A percentile compares a stretch with the other conserved stretches of the same genome.
These are phyloP conservation scores for Besnoitia besnoiti DNA, from an alignment of 169 alveolate species.

Conservation along the genomic window DNA sequence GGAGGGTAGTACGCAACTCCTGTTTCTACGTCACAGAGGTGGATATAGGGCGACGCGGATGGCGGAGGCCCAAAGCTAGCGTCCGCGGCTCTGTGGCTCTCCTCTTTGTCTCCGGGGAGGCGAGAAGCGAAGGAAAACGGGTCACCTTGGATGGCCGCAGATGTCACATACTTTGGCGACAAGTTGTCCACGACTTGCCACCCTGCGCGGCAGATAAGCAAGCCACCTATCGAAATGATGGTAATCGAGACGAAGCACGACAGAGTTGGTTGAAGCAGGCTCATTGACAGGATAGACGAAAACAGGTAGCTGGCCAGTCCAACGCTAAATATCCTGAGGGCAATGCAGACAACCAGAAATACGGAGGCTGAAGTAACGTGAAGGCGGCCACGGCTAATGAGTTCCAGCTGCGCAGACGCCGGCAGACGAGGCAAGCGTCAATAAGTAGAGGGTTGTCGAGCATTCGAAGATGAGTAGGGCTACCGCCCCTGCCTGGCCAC, in stretches of 20 bases:
- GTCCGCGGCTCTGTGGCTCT: background rate
- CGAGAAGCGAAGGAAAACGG: background rate
- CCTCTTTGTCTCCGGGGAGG: no score
- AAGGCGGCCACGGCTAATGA: no score
- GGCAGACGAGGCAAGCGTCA: no score
- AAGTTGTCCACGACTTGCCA: background rate
- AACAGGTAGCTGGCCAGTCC: constrained; percentile 38
- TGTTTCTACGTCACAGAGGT: background rate
- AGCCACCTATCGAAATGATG: constrained; percentile 21
- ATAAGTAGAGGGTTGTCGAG: no score
- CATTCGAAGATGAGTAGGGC: no score
- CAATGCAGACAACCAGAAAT: background rate
- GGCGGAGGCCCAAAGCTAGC: background rate
- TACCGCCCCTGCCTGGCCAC: no score
- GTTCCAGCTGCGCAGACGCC: no score
- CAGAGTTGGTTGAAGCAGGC: constrained; percentile 22
- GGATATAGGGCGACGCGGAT: background rate
- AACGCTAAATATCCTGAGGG: constrained; percentile 1
- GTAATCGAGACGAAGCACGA: background rate
- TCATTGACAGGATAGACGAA: constrained; percentile 26
- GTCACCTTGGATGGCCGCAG: constrained; percentile 14
- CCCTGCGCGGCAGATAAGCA: background rate
- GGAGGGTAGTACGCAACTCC: background rate
- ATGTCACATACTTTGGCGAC: background rate
- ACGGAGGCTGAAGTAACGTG: background rate